Conservation (phyloP, 805 yeast genomes). For the Kuraishia hungarica region DNA sequence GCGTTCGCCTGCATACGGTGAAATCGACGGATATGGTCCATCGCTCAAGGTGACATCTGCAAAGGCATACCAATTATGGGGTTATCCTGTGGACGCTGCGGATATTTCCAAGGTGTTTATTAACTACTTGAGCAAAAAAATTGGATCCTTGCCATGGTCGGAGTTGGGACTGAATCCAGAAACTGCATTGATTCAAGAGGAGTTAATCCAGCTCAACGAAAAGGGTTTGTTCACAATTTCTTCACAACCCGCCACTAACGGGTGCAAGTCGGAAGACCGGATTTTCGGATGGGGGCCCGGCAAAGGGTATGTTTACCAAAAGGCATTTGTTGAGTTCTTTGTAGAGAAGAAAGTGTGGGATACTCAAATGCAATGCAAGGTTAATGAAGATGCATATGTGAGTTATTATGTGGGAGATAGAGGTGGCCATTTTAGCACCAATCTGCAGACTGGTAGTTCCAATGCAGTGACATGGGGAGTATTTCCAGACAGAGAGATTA, state of each 20-base stretch:
- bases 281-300: conserved; percentile 97
- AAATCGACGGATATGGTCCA: conserved; percentile 96
- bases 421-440: conserved; percentile 49
- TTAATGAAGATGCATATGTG: conserved; percentile 40
- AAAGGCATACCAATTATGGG: conserved; percentile 73
- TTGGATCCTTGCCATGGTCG: conserved; percentile 85
- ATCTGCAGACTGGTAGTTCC: conserved; percentile 44
- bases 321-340: conserved; percentile 88
- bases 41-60: conserved; percentile 65
- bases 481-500: conserved; percentile 81
- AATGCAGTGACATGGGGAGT: conserved; percentile 98
- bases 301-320: conserved; percentile 84
- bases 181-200: conserved; percentile 88
- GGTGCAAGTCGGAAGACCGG: conserved; percentile 68
- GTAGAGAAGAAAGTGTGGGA: conserved; percentile 70
- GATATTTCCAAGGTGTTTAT: conserved; percentile 66
- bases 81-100: conserved; percentile 48
- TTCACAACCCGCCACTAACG: conserved; percentile 92
- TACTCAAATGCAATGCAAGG: conserved; percentile 37
- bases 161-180: conserved; percentile 82
- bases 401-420: conserved; percentile 73
- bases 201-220: conserved; percentile 69
- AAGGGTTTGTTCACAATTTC: conserved; percentile 79
- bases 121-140: conserved; percentile 64
- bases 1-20: conserved; percentile 95